These are phyloP conservation scores for Huiozyma naganishii DNA, from an alignment of 805 yeast genomes.

Conservation along the genomic window DNA sequence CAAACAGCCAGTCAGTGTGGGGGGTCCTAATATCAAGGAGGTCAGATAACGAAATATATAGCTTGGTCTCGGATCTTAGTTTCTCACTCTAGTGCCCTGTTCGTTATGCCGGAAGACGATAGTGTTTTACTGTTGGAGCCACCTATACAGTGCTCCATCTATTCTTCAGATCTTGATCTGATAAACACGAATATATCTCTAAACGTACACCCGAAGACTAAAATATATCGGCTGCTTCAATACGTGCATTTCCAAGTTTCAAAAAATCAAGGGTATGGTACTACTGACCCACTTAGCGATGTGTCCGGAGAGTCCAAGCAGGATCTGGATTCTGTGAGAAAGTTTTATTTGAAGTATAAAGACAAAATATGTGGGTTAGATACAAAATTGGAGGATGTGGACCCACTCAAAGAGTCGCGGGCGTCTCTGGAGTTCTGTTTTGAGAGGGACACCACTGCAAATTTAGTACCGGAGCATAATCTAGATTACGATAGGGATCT, in stretches of 20 bases:
- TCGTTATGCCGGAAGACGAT: too few relatives aligned
- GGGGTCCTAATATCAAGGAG: too few relatives aligned
- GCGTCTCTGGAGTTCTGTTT: background rate
- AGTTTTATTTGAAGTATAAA: background rate
- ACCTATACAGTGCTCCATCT: slow-evolving; percentile 14
- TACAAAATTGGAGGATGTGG: background rate
- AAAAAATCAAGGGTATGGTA: background rate
- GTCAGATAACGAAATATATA: too few relatives aligned
- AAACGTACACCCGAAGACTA: slow-evolving; percentile 18
- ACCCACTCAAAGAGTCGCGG: background rate
- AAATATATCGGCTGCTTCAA: slow-evolving; percentile 18
- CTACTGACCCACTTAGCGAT: background rate
- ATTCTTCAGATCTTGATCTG: slow-evolving; percentile 11
- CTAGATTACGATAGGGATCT: slow-evolving; percentile 10
- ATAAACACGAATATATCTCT: slow-evolving; percentile 10
- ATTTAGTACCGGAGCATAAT: slow-evolving; percentile 1
- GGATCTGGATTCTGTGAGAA: background rate
- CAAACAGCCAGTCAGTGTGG: too few relatives aligned
- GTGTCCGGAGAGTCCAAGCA: background rate
- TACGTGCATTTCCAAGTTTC: slow-evolving; percentile 14
- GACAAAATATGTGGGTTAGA: background rate
- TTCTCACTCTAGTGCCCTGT: too few relatives aligned
- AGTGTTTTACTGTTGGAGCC: background rate
- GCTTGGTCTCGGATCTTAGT: too few relatives aligned
- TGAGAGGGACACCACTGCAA: background rate